These are phyloP conservation scores for Xylariaceae sp. DNA, from an alignment of 2,329 filamentous ascomycete species.

Conservation along the genomic window DNA sequence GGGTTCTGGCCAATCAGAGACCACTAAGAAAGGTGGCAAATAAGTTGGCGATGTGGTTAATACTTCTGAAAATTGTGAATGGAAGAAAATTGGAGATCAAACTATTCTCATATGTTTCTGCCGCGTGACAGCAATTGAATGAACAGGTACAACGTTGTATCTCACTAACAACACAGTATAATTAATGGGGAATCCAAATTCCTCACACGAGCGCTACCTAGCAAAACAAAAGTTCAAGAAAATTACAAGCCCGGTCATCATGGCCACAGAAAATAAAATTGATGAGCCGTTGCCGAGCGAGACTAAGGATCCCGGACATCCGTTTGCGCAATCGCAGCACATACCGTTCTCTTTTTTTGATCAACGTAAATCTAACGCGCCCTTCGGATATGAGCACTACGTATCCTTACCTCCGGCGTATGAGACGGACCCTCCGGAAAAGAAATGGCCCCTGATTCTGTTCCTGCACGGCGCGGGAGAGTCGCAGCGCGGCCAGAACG, in stretches of 20 bases:
- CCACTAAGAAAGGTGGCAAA: too few species aligned
- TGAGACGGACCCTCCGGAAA: neutral
- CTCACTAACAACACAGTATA: too few species aligned
- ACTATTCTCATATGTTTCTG: too few species aligned
- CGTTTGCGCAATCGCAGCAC: constrained; percentile 1
- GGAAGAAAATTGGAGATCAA: too few species aligned
- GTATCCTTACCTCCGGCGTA: constrained; percentile 9
- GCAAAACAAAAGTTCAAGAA: neutral
- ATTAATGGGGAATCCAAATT: neutral
- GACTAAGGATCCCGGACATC: constrained; percentile 8
- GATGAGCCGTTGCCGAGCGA: neutral
- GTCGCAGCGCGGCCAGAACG: neutral
- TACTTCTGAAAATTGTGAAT: too few species aligned
- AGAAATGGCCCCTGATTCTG: constrained; percentile 2
- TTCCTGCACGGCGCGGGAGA: constrained; percentile 3
- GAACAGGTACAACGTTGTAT: too few species aligned
- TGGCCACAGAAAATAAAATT: too few species aligned
- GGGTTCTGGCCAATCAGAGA: too few species aligned
- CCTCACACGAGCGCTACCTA: neutral
- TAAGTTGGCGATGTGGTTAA: too few species aligned
- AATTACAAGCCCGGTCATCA: neutral
- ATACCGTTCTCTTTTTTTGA: constrained; percentile 8
- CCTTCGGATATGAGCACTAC: constrained; percentile 11
- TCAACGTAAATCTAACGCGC: constrained; percentile 8
- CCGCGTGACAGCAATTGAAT: too few species aligned